Base-by-base conservation (phyloP, 2,329 filamentous ascomycete genomes). In the Colletotrichum karsti region DNA sequence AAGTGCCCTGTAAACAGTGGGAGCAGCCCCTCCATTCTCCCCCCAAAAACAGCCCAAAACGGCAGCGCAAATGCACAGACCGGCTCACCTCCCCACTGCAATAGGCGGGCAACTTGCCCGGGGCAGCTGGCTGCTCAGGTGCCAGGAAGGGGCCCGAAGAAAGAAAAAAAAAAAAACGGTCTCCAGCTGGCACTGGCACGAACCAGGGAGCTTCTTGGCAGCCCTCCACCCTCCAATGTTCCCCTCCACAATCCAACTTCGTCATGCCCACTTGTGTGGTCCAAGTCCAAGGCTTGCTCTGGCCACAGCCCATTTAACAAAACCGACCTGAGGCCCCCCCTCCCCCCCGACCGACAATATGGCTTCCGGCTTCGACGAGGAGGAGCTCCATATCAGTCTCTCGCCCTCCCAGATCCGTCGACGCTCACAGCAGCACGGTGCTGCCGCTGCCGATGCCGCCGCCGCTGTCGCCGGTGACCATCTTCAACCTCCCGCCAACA, bases 341-440 rank as follows among this genome's bases (percentile, higher is more conserved):
- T 8, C 33, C 35, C 42, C 50, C 35, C 61, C 67, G 63, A 59
- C 63, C 42, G 55, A 61, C 67, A 69, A 61, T 75, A 88, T 88
- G 86, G 81, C 84, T 77, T 83, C 84, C 69, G 84, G 82, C 73
- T 92, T 92, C 79, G 92, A 95, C 77, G 92, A 94, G 79, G 92
- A 94, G 83, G 92, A 95, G 83, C 90, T 95, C 72, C 92, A 92
- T 80, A 92, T 95, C 78, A 89, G 88, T 64, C 67, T 71, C 58
- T 71, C 69, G 22, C 88, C 88, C 37, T 88, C 89, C 58, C 85
- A 90, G 74, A 87, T 90, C 73, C 88, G 90, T 70, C 88, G 90
- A 63, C 71, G 64, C 62, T 71, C 63, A 42, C 69, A 67, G 53
- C 69, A 69, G 50, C 61, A 67, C 50, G 62, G 66, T 48, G 61